Evolutionary conservation across 2,329 filamentous ascomycete species (phyloP).

Genomic region (Alternaria sp.): DNA sequence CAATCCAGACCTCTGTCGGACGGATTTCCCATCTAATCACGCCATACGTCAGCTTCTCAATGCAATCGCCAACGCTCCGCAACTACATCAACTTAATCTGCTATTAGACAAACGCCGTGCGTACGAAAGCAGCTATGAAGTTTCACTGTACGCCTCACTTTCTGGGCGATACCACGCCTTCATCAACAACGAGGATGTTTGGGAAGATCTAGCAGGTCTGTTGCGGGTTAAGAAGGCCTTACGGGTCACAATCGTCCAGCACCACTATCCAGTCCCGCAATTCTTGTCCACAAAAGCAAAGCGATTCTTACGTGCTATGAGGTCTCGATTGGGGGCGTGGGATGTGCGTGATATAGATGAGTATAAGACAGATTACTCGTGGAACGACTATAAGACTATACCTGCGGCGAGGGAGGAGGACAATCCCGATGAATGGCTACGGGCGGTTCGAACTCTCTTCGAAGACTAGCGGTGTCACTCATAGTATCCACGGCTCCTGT

Average conservation of each 20-base stretch:
- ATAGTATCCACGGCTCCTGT: neutral
- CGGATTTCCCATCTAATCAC: neutral
- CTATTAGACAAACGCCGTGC: neutral
- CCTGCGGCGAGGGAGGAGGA: neutral
- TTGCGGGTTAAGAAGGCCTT: neutral
- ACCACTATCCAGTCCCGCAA: fast-evolving
- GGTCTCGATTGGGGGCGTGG: neutral
- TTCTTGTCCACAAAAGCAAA: neutral
- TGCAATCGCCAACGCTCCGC: neutral
- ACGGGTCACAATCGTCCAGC: neutral
- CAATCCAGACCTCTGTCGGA: neutral
- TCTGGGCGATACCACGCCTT: neutral
- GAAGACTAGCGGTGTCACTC: neutral
- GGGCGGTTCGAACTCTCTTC: neutral
- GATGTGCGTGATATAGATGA: neutral
- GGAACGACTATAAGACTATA: neutral
- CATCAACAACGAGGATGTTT: neutral
- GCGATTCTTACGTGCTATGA: neutral
- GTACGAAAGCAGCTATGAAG: neutral
- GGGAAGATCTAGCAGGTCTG: neutral
- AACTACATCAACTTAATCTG: neutral
- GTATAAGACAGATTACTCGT: fast-evolving
- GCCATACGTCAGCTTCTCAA: neutral
- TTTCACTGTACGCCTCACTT: neutral
- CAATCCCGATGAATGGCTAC: neutral